Evolutionary conservation across 2,329 filamentous ascomycete genomes (phyloP).

Genomic region (Fusarium coicis): DNA sequence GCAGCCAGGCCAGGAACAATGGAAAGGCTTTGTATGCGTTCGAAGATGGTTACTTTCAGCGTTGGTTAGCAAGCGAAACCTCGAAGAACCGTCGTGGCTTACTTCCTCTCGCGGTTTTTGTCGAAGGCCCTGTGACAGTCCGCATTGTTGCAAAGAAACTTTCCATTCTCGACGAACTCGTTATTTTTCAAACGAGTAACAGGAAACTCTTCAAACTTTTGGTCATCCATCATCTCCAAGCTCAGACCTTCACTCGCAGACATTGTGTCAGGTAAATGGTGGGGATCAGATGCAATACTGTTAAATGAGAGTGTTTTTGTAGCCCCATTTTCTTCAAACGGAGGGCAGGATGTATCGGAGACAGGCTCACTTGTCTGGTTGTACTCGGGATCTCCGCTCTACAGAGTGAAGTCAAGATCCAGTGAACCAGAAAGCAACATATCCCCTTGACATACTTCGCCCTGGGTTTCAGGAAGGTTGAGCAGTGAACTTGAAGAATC

Average conservation of each 20-base stretch:
- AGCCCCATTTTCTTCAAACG: neutral
- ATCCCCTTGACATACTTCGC: neutral
- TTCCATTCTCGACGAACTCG: slow-evolving; percentile 23
- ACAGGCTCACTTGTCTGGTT: neutral
- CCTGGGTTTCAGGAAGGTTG: neutral
- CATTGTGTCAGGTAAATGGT: neutral
- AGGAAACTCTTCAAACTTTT: slow-evolving; percentile 13
- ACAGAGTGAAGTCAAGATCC: slow-evolving; percentile 18
- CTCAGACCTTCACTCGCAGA: neutral
- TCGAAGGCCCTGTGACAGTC: slow-evolving; percentile 8
- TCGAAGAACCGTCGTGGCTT: neutral
- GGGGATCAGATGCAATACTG: neutral
- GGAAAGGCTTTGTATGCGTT: slow-evolving; percentile 28
- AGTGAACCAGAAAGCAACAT: slow-evolving; percentile 1
- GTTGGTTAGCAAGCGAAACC: neutral
- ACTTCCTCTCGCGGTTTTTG: slow-evolving; percentile 24
- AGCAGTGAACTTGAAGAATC: neutral
- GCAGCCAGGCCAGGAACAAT: slow-evolving; percentile 19
- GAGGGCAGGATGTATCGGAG: neutral
- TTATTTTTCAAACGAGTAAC: slow-evolving; percentile 24
- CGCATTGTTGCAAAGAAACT: slow-evolving; percentile 17
- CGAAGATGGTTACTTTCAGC: slow-evolving; percentile 33
- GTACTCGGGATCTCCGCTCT: slow-evolving; percentile 15
- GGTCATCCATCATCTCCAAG: neutral
- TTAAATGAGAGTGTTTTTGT: neutral